Base-by-base conservation (phyloP, 495 filamentous ascomycete genomes). In the Penicillium fimorum region DNA sequence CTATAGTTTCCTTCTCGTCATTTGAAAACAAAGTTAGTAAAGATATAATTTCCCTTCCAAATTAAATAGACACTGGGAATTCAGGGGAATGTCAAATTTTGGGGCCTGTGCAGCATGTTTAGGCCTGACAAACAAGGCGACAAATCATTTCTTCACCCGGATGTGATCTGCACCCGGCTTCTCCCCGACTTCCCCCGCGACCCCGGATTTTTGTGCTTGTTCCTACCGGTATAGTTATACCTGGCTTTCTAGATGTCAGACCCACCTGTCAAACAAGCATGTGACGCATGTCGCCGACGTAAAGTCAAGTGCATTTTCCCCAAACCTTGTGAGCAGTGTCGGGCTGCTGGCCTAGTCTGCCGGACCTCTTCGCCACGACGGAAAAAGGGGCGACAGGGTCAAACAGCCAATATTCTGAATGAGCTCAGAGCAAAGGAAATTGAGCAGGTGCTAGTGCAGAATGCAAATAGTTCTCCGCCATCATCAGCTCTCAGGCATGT, bases 311-410 rank as follows among this genome's bases (percentile, higher is more conserved):
- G 87, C 67, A 57, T 40, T n/a, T 51, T 46, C 9, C 52, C 51
- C 20, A 52, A 50, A 13, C 64, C 87, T n/a, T 91, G 87, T 70
- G 82, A 81, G 44, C 88, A 88, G 66, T 91, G 88, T 69, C 75
- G 77, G 27, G 77, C 79, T 22, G 84, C 86, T 8, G 83, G 85
- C 50, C 74, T 94, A 30, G 76, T 76, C 3, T 92, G 90, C 77
- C 91, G 87, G 17, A 90, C 89, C 78, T 85, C 90, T 74, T 82
- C 87, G n/a, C 84, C 91, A 44, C 89, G 88, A 0, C 88, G 90
- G 73, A 92, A 91, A 75, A 92, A 92, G 72, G 90, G 90, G 0
- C 89, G 89, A 32, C 92, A 93, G 70, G 89, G 89, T 53, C 87
- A 83, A 61, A 76, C 88, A 50, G 89, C 90, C 40, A 93, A 91